Percentiles rank a stretch among this genome's conserved stretches.
Conservation (phyloP, 139 green algal species). For the Coelastrella sp. region DNA sequence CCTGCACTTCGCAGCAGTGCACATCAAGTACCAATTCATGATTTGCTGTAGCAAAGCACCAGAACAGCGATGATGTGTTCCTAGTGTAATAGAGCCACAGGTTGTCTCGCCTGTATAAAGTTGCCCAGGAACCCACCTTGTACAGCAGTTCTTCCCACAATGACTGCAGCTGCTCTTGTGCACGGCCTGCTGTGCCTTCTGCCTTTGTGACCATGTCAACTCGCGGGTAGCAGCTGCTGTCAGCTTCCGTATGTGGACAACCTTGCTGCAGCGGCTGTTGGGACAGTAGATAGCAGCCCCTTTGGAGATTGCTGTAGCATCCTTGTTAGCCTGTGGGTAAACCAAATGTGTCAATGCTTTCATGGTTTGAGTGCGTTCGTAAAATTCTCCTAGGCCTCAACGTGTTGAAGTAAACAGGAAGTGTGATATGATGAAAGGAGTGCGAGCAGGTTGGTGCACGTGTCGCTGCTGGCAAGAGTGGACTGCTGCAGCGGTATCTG, state of each 20-base stretch:
- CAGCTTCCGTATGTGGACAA: background rate
- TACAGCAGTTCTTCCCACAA: slow-evolving; percentile 15
- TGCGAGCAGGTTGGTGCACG: no score
- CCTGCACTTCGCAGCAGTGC: no score
- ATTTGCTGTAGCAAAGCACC: background rate
- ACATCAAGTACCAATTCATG: no score
- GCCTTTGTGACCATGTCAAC: background rate
- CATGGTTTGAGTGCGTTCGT: background rate
- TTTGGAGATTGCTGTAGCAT: slow-evolving; percentile 11
- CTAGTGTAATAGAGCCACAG: background rate
- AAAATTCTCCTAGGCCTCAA: no score
- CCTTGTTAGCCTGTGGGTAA: background rate
- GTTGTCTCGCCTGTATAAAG: background rate
- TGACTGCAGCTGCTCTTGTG: slow-evolving; percentile 13
- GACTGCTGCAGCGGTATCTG: no score
- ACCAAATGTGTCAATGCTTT: background rate
- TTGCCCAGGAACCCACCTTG: background rate
- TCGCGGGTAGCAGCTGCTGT: background rate
- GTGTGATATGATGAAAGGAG: no score
- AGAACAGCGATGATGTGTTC: background rate
- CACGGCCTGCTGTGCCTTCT: background rate
- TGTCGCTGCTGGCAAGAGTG: no score
- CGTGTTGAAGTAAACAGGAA: no score
- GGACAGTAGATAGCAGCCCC: slow-evolving; percentile 23
- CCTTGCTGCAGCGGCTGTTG: slow-evolving; percentile 14